Evolutionary conservation across 2,329 filamentous ascomycete species (phyloP), one percentile per base, ranked within the genome.

Genomic region (Phaeosphaeriaceae sp.): DNA sequence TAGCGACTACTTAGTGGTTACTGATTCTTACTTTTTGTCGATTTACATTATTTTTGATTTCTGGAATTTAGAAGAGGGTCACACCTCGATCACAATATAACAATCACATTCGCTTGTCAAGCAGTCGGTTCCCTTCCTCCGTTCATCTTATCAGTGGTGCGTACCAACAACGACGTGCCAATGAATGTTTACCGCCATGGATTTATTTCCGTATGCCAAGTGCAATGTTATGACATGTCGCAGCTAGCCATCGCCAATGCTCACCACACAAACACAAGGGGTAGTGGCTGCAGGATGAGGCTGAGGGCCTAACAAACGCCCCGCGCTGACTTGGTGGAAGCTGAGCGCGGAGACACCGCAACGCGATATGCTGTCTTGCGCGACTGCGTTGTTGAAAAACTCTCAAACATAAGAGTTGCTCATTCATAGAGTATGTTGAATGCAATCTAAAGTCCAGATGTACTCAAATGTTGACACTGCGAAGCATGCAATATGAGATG

Each of bases 1-100:
- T 44, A 21, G 42, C 54, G 41, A 47, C 44, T 27, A 19, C n/a
- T 44, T 48, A 36, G 31, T 63, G 41, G 49, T 57, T 58, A 55
- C 48, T 62, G 62, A 44, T 56, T 21, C 42, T 45, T 54, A 24
- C 55, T 53, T 53, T 55, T 21, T 56, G 48, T 57, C 51, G 48
- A 56, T 61, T 60, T 55, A 46, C 20, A 33, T 62, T 65, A 54
- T 19, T 56, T 42, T 51, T 13, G 19, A 33, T 45, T 27, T 25
- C 25, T 19, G 19, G 7, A 11, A 19, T 21, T 17, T 46, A 15
- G 40, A 27, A 25, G 36, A 47, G 47, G 52, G 27, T 41, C 22
- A 7, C n/a, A 3, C 45, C 21, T 48, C 33, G 17, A 15, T 11
- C 25, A 44, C 24, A 36, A 20, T 31, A 48, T 42, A 44, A 54